A percentile compares a stretch with the other conserved stretches of the same genome.
Conservation (phyloP, 2,329 filamentous ascomycete species). For the Trichoderma semiorbis region DNA sequence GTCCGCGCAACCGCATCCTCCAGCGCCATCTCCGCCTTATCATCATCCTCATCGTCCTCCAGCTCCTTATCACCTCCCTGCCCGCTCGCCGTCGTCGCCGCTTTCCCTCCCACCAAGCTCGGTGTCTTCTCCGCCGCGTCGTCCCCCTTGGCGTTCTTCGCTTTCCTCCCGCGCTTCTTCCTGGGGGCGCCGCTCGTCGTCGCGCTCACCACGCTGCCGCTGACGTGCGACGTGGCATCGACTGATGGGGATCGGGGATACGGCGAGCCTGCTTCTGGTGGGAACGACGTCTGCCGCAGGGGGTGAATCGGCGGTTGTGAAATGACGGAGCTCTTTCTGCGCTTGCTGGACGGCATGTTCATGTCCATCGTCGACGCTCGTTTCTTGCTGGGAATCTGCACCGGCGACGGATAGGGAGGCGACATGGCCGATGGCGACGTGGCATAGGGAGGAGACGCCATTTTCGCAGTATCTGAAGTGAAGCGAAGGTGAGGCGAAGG, state of each 20-base stretch:
- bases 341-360: slow-evolving; percentile 53
- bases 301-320: slow-evolving; percentile 61
- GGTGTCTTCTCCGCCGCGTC: slow-evolving; percentile 41
- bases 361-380: slow-evolving; percentile 54
- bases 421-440: slow-evolving; percentile 53
- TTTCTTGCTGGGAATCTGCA: slow-evolving; percentile 56
- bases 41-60: slow-evolving; percentile 57
- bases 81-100: slow-evolving; percentile 44
- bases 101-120: slow-evolving; percentile 40
- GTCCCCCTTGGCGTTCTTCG: slow-evolving; percentile 52
- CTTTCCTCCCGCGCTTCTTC: slow-evolving; percentile 61
- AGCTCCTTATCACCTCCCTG: slow-evolving; percentile 44
- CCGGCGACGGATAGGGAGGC: slow-evolving; percentile 50
- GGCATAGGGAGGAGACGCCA: slow-evolving; percentile 55
- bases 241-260: slow-evolving; percentile 63
- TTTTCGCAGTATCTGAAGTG: slow-evolving; percentile 24
- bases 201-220: slow-evolving; percentile 56
- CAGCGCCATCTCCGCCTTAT: slow-evolving; percentile 52
- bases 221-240: slow-evolving; percentile 57
- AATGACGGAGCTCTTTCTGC: slow-evolving; percentile 66
- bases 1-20: slow-evolving; percentile 59
- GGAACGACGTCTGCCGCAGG: slow-evolving; percentile 77
- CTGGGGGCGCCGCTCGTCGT: slow-evolving; percentile 40
- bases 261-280: slow-evolving; percentile 52
- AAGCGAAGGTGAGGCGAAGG: not conserved